These are phyloP conservation scores for Staphylotrichum tortipilum DNA, from an alignment of 495 filamentous ascomycete genomes.

Conservation along the genomic window DNA sequence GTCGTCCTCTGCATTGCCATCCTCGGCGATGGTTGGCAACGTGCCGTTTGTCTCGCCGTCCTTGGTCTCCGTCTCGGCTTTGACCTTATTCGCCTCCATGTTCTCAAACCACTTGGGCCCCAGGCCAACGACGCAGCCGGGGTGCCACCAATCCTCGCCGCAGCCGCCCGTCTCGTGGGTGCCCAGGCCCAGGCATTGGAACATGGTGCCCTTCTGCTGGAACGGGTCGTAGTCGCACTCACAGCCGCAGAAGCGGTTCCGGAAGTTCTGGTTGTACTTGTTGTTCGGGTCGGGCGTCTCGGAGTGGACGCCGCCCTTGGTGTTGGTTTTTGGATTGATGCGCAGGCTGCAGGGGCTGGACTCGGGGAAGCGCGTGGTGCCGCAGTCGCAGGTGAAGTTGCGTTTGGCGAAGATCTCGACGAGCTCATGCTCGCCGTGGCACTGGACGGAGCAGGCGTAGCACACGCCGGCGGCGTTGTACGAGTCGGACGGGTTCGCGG, in stretches of 20 bases:
- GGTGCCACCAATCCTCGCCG: slow-evolving; percentile 99
- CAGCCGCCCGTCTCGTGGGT: slow-evolving; percentile 74
- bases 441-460: slow-evolving; percentile 93
- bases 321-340: slow-evolving; percentile 60
- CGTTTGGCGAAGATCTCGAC: slow-evolving; percentile 96
- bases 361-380: slow-evolving; percentile 67
- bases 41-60: slow-evolving; percentile 5
- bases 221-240: slow-evolving; percentile 74
- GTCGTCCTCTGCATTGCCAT: slow-evolving; percentile 25
- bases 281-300: slow-evolving; percentile 65
- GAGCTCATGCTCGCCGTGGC: slow-evolving; percentile 88
- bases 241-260: slow-evolving; percentile 88
- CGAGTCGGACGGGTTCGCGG: slow-evolving; percentile 47
- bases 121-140: slow-evolving; percentile 81
- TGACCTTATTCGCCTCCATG: slow-evolving; percentile 34
- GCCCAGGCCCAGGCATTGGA: slow-evolving; percentile 86
- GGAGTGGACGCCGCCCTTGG: slow-evolving; percentile 65
- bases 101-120: slow-evolving; percentile 50
- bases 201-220: slow-evolving; percentile 96
- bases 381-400: slow-evolving; percentile 94
- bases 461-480: slow-evolving; percentile 78
- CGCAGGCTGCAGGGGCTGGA: slow-evolving; percentile 68
- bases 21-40: slow-evolving; percentile 35
- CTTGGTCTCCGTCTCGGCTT: slow-evolving; percentile 8
- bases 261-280: slow-evolving; percentile 91